Evolutionary conservation across 176 grass and related monocot genomes (phyloP), one percentile per base, ranked within the genome.

Genomic region (Raddia guianensis): DNA sequence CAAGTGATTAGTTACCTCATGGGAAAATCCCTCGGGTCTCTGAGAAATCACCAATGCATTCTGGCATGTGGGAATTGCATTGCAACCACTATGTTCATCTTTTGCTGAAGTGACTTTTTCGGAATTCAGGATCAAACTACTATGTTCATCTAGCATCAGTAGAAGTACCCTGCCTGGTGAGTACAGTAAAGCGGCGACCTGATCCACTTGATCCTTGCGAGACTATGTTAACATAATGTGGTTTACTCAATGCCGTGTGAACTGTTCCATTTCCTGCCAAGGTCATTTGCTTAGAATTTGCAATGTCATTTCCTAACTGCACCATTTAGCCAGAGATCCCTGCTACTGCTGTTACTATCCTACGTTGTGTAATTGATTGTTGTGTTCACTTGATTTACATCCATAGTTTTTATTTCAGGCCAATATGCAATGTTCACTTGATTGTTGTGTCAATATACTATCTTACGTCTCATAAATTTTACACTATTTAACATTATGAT

Each of bases 131-230:
- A 57, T 68, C 62, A 35, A 53, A 46, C 16, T 53, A 60, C n/a
- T 54, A 68, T 84, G 86, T 68, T 61, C 81, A 43, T 19, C 45
- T 57, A 45, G 63, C 46, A 69, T 75, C 85, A 76, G 46, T 81
- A 75, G 85, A 70, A 76, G 63, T 20, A 15, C 16, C 50, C 19
- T 19, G 71, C 61, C 86, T 83, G 19, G 75, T 68, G 62, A 88
- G 86, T 60, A 88, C 68, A 84, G 86, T 84, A 83, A 88, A 83
- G 57, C 80, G 75, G 11, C 75, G 80, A 73, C 5, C 46, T 60
- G 80, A 35, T 45, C 19, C 80, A 58, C 20, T 82, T 60, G 77
- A 82, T 52, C 80, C 80, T 84, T 88, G 68, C 46, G 86, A 74
- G 79, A 84, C 86, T 53, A 74, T 54, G 67, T 59, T 79, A 61